These are phyloP conservation scores for Cutaneotrichosporon sp. DNA, from an alignment of 1,284 basidiomycete genomes.

Conservation along the genomic window DNA sequence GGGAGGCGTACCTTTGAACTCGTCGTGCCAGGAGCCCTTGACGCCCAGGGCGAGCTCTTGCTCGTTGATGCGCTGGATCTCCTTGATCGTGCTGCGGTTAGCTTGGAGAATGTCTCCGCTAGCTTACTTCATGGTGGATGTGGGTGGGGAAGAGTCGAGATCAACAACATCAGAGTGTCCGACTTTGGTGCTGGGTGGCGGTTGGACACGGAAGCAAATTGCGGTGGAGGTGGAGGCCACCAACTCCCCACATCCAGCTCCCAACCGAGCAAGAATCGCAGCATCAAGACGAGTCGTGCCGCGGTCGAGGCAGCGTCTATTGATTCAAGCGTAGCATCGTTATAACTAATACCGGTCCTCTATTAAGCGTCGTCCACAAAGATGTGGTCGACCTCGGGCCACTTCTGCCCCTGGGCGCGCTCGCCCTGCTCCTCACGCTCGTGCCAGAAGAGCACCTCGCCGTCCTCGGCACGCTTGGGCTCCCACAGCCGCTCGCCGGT, in stretches of 20 bases:
- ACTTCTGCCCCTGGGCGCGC: conserved; percentile 53
- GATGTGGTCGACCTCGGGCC: conserved; percentile 74
- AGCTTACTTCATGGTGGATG: conserved; percentile 28
- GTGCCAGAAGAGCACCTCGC: conserved; percentile 75
- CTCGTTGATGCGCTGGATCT: conserved; percentile 92
- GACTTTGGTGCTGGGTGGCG: conserved; percentile 8
- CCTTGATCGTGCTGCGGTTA: conserved; percentile 73
- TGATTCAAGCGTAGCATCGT: neutral
- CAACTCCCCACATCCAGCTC: too few relatives aligned
- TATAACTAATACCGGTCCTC: neutral
- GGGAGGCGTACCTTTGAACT: conserved; percentile 70
- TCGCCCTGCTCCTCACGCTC: conserved; percentile 71
- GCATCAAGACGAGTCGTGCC: too few relatives aligned
- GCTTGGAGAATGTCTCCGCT: neutral
- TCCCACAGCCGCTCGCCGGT: conserved; percentile 84
- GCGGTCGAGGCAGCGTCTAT: too few relatives aligned
- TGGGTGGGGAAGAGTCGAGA: neutral
- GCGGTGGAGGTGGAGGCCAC: neutral
- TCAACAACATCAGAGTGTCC: neutral
- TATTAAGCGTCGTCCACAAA: conserved; percentile 63
- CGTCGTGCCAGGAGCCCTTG: conserved; percentile 89
- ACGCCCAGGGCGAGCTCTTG: conserved; percentile 84
- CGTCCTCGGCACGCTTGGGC: conserved; percentile 61
- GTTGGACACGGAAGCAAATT: conserved; percentile 5
- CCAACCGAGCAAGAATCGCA: too few relatives aligned